A percentile compares a stretch with the other conserved stretches of the same genome.
Evolutionary conservation across 495 filamentous ascomycete genomes (phyloP).

Genomic region (Immersiella caudata): DNA sequence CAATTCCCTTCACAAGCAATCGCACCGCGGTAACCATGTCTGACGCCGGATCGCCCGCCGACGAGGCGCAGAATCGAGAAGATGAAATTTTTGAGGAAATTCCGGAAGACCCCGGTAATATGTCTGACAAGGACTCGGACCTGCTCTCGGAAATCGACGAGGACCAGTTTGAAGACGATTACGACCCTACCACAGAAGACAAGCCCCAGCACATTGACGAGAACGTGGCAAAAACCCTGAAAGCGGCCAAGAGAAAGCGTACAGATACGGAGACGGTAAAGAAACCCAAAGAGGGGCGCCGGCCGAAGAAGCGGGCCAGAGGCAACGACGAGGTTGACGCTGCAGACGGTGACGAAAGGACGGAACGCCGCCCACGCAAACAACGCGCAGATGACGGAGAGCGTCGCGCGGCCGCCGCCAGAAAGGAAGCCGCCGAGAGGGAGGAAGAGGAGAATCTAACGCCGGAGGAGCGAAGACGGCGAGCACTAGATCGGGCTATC

Average conservation of each 20-base stretch:
- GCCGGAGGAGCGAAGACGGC: conserved; percentile 69
- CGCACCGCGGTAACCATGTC: conserved; percentile 42
- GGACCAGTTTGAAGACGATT: conserved; percentile 79
- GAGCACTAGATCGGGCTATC: conserved; percentile 82
- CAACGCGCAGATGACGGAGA: conserved; percentile 38
- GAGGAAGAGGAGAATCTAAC: conserved; percentile 65
- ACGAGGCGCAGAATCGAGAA: conserved; percentile 24
- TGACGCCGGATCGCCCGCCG: conserved; percentile 39
- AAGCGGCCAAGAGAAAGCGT: conserved; percentile 79
- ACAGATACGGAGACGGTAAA: conserved; percentile 60
- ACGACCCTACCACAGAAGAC: conserved; percentile 81
- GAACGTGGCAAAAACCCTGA: conserved; percentile 72
- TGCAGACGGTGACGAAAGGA: conserved; percentile 58
- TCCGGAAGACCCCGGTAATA: conserved; percentile 44
- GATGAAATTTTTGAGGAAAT: conserved; percentile 36
- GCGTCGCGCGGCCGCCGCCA: conserved; percentile 45
- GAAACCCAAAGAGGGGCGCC: conserved; percentile 74
- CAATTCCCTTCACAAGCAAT: not conserved
- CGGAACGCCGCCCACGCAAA: conserved; percentile 48
- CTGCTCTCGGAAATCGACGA: conserved; percentile 94
- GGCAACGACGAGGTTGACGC: conserved; percentile 58
- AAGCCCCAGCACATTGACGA: conserved; percentile 85
- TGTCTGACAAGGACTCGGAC: conserved; percentile 78
- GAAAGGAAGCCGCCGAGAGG: conserved; percentile 56
- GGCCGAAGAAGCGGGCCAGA: conserved; percentile 70